A percentile compares a stretch with the other conserved stretches of the same genome.
phyloP scores from a whole-genome alignment of 169 alveolate species.

The Plasmodium cynomolgi region DNA sequence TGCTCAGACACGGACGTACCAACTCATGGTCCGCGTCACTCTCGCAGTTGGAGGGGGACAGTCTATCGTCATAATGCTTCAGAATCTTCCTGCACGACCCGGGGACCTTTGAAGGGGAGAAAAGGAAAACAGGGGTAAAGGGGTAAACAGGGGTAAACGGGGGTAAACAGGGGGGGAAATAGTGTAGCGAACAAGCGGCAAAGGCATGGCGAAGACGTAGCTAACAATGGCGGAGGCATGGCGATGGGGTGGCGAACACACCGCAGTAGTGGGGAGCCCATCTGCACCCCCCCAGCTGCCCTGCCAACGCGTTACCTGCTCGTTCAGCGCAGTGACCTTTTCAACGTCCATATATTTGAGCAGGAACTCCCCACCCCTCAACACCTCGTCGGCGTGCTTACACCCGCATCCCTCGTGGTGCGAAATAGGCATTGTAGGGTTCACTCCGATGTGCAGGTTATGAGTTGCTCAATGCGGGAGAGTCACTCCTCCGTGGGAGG shows the following conservation, averaged over 20 bases:
- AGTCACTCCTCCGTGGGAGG: neutral
- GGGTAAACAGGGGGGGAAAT: neutral
- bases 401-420: conserved; percentile 87
- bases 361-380: conserved; percentile 81
- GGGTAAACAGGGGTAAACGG: neutral
- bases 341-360: conserved; percentile 80
- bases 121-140: neutral
- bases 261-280: neutral
- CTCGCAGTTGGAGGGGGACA: conserved; percentile 77
- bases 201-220: neutral
- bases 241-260: neutral
- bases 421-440: conserved; percentile 80
- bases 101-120: conserved; percentile 13
- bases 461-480: neutral
- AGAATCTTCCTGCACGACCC: conserved; percentile 82
- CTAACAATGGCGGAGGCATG: neutral
- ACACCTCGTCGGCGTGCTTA: conserved; percentile 77
- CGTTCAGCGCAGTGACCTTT: conserved; percentile 82
- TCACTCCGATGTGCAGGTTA: neutral
- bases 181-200: neutral
- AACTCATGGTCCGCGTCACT: conserved; percentile 86
- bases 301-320: conserved; percentile 62
- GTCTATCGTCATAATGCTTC: conserved; percentile 79
- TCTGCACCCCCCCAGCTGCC: neutral
- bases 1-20: conserved; percentile 48